phyloP scores from a whole-genome alignment of 139 green algal species.

The Chlorella sp. region DNA sequence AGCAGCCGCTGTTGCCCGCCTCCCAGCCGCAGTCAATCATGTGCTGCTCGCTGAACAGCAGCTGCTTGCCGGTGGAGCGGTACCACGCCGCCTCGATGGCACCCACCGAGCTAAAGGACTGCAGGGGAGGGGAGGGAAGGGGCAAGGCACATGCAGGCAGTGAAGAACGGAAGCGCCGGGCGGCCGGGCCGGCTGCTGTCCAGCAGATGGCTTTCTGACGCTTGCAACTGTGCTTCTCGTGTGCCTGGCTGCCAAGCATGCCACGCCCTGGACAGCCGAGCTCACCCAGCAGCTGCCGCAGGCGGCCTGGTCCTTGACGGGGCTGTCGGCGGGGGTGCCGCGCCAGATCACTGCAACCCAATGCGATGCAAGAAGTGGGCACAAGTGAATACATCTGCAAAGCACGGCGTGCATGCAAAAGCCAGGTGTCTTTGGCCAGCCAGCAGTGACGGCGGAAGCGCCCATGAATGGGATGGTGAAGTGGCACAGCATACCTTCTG shows the following conservation, averaged over 20 bases:
- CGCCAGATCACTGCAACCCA: slow-evolving; percentile 61
- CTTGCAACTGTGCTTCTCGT: too few species aligned
- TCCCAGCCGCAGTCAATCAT: slow-evolving; percentile 73
- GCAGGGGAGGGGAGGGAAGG: background rate
- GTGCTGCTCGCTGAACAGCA: slow-evolving; percentile 66
- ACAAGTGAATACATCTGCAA: too few species aligned
- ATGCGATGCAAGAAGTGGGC: too few species aligned
- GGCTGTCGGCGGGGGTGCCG: slow-evolving; percentile 54
- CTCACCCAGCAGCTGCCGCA: slow-evolving; percentile 46
- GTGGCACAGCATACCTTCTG: background rate
- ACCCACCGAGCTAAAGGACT: slow-evolving; percentile 56
- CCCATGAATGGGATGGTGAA: slow-evolving; percentile 8
- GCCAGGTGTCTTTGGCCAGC: too few species aligned
- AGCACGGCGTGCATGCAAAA: too few species aligned
- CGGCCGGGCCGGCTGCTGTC: background rate
- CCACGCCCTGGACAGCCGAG: background rate
- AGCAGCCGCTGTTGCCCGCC: slow-evolving; percentile 55
- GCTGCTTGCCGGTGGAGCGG: slow-evolving; percentile 52
- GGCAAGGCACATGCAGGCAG: too few species aligned
- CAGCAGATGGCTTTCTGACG: too few species aligned
- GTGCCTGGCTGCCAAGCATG: too few species aligned
- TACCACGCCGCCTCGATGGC: slow-evolving; percentile 60
- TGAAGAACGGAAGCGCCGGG: background rate
- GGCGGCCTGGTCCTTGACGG: slow-evolving; percentile 71
- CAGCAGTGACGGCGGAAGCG: too few species aligned